Conservation (phyloP, 495 filamentous ascomycete species). For the Emericellopsis terricola region DNA sequence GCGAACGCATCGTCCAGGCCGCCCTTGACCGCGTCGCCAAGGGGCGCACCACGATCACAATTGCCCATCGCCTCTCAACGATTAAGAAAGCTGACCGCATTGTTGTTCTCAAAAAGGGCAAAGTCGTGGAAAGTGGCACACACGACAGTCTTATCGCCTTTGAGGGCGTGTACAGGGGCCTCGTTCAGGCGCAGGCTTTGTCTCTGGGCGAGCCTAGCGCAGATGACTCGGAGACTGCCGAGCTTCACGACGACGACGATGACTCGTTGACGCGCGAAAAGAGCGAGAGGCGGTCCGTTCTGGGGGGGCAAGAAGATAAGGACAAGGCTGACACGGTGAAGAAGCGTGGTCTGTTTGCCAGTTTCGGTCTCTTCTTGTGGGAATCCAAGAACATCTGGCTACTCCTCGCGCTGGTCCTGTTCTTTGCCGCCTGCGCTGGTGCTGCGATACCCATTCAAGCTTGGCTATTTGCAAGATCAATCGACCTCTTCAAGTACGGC, state of each 20-base stretch:
- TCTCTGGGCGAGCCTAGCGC: conserved; percentile 15
- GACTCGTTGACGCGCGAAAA: conserved; percentile 25
- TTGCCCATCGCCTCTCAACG: conserved; percentile 53
- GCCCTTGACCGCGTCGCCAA: conserved; percentile 47
- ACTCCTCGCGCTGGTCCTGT: conserved; percentile 13
- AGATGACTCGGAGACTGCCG: conserved; percentile 5
- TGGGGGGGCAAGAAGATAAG: conserved; percentile 3
- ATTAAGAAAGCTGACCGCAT: conserved; percentile 57
- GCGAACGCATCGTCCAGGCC: conserved; percentile 51
- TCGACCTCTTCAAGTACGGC: conserved; percentile 15
- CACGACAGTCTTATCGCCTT: conserved; percentile 44
- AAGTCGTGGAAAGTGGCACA: conserved; percentile 46
- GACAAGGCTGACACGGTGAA: conserved; percentile 13
- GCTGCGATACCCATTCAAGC: conserved; percentile 21
- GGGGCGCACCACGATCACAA: conserved; percentile 63
- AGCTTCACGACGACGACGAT: conserved; percentile 22
- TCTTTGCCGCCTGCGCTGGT: conserved; percentile 19
- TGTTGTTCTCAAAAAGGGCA: conserved; percentile 42
- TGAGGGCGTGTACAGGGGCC: conserved; percentile 28
- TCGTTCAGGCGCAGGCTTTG: conserved; percentile 34
- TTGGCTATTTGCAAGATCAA: conserved; percentile 24
- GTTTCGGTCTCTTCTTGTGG: conserved; percentile 28
- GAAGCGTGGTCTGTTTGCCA: conserved; percentile 17
- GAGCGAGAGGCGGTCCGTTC: conserved; percentile 20
- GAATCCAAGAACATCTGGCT: conserved; percentile 20